Evolutionary conservation across 345 rosid genomes (phyloP).

Genomic region (Passiflora organensis): DNA sequence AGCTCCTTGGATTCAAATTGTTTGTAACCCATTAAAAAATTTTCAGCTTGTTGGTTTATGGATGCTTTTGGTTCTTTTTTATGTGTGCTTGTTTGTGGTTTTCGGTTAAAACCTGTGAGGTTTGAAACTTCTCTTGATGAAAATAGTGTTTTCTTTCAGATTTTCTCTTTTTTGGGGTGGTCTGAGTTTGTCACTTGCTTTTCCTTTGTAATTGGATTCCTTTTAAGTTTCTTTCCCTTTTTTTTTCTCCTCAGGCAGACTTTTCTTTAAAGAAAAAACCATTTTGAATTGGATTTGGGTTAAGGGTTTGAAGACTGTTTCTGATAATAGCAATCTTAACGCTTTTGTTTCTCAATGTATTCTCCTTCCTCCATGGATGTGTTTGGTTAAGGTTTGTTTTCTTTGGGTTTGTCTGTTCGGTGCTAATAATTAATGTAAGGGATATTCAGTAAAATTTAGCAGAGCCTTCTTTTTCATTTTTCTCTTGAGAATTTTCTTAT

Average conservation of each 20-base stretch:
- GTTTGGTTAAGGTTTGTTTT: too few species aligned
- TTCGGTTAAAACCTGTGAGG: not conserved
- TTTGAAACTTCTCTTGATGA: too few species aligned
- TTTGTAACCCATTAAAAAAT: not conserved
- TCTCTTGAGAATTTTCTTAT: too few species aligned
- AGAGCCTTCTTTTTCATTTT: too few species aligned
- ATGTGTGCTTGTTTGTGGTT: not conserved
- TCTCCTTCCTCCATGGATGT: too few species aligned
- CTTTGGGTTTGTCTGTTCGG: not conserved
- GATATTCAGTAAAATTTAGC: too few species aligned
- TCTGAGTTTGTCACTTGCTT: not conserved
- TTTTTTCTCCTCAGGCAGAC: not conserved
- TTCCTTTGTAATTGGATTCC: not conserved
- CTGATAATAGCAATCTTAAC: not conserved
- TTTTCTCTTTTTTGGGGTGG: too few species aligned
- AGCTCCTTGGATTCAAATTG: constrained; percentile 9
- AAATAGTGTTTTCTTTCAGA: too few species aligned
- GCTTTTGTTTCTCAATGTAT: not conserved
- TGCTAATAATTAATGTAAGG: not conserved
- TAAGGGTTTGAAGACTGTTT: not conserved
- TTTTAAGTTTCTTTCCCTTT: not conserved
- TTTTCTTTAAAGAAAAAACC: not conserved
- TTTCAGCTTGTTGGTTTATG: constrained; percentile 23
- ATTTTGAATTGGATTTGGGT: constrained; percentile 1
- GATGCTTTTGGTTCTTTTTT: not conserved